phyloP scores from a whole-genome alignment of 352 stramenopile species.

The Pythium graminicola region DNA sequence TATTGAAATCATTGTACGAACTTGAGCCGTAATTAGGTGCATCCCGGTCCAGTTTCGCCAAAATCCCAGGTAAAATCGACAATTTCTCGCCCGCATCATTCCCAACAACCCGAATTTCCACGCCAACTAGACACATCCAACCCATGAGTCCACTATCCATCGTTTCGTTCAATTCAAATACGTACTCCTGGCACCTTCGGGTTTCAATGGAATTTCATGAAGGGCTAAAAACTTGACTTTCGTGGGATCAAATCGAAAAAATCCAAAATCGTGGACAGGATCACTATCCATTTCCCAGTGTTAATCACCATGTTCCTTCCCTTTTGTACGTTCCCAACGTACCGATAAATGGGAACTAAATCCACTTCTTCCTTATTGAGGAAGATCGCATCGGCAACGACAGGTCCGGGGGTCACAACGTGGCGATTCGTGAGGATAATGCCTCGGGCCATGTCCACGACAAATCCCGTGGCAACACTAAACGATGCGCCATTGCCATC shows the following conservation, averaged over 20 bases:
- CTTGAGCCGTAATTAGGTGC: conserved; percentile 81
- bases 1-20: conserved; percentile 91
- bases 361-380: conserved; percentile 92
- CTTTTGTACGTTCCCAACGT: background rate
- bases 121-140: conserved; percentile 57
- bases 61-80: conserved; percentile 84
- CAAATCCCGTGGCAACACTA: conserved; percentile 87
- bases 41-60: conserved; percentile 88
- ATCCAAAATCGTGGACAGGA: conserved; percentile 91
- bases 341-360: conserved; percentile 84
- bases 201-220: conserved; percentile 83
- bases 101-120: conserved; percentile 89
- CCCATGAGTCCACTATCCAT: too few species aligned
- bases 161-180: too few species aligned
- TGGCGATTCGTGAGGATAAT: conserved; percentile 92
- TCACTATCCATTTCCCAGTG: conserved; percentile 59
- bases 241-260: conserved; percentile 84
- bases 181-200: conserved; percentile 72
- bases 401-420: conserved; percentile 84
- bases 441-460: conserved; percentile 83
- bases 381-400: conserved; percentile 89
- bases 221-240: conserved; percentile 85
- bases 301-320: background rate
- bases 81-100: conserved; percentile 92
- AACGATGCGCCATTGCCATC: conserved; percentile 84